Conservation (phyloP, 2,329 filamentous ascomycete species). For the Calycina herbarum region DNA sequence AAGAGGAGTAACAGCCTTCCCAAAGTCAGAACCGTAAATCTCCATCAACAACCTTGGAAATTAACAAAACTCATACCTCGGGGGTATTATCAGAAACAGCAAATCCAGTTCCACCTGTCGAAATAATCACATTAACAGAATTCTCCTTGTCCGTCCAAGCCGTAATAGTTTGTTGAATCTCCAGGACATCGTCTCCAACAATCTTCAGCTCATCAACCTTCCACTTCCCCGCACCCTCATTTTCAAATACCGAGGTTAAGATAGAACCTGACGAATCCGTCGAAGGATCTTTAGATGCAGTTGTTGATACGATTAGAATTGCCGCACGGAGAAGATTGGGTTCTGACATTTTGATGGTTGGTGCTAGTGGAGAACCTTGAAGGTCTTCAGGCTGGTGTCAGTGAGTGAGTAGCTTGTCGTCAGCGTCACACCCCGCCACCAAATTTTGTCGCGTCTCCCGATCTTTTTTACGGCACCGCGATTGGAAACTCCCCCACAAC, state of each 20-base stretch:
- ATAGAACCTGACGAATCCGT: constrained; percentile 72
- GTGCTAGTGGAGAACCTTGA: neutral
- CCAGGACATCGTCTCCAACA: constrained; percentile 71
- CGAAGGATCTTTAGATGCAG: constrained; percentile 75
- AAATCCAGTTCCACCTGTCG: constrained; percentile 93
- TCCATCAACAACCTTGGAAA: neutral
- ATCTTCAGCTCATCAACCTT: constrained; percentile 67
- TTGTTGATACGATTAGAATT: constrained; percentile 88
- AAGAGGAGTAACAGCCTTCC: constrained; percentile 72
- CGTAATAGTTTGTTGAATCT: constrained; percentile 74
- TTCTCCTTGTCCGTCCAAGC: constrained; percentile 69
- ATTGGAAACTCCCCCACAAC: constrained; percentile 43
- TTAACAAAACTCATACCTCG: constrained; percentile 57
- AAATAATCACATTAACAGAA: constrained; percentile 73
- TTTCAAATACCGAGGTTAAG: constrained; percentile 67
- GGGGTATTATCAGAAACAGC: constrained; percentile 82
- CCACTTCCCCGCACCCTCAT: constrained; percentile 71
- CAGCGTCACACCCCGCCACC: constrained; percentile 1
- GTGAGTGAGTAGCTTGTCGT: neutral
- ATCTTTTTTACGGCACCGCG: constrained; percentile 6
- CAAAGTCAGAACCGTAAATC: constrained; percentile 15
- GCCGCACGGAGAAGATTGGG: constrained; percentile 61
- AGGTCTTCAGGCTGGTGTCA: neutral
- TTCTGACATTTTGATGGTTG: constrained; percentile 40
- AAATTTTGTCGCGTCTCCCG: constrained; percentile 21